Percentiles rank a stretch among this genome's conserved stretches.
phyloP scores from a whole-genome alignment of 192 early-diverging fungal species.

The Obelidium mucronatum region DNA sequence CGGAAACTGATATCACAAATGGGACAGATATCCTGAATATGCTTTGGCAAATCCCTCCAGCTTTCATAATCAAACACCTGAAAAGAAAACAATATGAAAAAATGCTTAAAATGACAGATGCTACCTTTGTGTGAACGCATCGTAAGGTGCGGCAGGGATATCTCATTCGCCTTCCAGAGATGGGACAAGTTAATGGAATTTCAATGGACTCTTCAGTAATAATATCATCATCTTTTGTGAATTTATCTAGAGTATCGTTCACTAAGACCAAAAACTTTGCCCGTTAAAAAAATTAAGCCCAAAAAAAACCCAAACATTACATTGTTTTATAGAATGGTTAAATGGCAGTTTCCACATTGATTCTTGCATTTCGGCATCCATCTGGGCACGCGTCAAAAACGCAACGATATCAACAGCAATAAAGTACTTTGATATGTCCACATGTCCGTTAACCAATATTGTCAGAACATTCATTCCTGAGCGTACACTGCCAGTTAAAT shows the following conservation, averaged over 20 bases:
- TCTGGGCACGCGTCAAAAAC: not conserved
- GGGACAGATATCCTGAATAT: not conserved
- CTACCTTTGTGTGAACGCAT: too few relatives aligned
- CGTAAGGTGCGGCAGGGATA: not conserved
- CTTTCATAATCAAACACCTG: conserved; percentile 71
- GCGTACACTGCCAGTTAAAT: not conserved
- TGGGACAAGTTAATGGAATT: conserved; percentile 66
- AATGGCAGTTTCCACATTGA: not conserved
- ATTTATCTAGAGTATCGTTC: not conserved
- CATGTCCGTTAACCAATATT: not conserved
- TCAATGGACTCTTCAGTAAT: conserved; percentile 26
- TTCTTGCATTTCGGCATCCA: not conserved
- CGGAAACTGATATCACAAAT: not conserved
- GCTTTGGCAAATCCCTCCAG: conserved; percentile 35
- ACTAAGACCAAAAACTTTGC: not conserved
- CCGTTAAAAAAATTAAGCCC: not conserved
- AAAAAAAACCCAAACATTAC: not conserved
- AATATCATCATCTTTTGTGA: not conserved
- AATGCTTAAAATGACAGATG: too few relatives aligned
- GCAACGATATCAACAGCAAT: not conserved
- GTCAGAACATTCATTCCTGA: not conserved
- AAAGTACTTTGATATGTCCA: not conserved
- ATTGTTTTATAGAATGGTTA: not conserved
- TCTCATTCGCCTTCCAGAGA: conserved; percentile 61
- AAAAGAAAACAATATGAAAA: too few relatives aligned